Evolutionary conservation across 192 early-diverging fungal species (phyloP).

Genomic region (Coemansia aciculifera): DNA sequence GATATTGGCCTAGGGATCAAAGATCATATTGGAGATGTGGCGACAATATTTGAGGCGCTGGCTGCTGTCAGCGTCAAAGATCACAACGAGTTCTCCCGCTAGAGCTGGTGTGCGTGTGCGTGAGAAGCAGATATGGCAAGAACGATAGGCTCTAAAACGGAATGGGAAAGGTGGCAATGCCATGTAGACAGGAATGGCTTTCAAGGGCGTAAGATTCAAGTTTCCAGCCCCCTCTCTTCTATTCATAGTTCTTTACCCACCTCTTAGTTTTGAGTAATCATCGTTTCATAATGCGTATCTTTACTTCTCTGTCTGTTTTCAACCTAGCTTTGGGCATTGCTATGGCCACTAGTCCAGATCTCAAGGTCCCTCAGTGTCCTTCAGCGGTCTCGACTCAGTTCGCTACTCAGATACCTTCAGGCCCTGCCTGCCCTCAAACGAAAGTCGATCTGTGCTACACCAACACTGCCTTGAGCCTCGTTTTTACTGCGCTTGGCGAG

Average conservation of each 20-base stretch:
- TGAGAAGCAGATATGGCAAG: background rate
- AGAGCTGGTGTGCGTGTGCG: background rate
- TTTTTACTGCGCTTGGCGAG: constrained; percentile 41
- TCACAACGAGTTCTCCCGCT: background rate
- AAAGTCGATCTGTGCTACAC: constrained; percentile 51
- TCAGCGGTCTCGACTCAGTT: constrained; percentile 24
- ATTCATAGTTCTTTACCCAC: background rate
- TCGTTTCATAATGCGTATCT: background rate
- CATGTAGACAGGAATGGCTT: background rate
- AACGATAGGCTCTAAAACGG: background rate
- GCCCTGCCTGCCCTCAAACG: constrained; percentile 35
- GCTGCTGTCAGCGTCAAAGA: background rate
- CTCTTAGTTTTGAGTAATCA: background rate
- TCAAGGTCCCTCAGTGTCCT: constrained; percentile 44
- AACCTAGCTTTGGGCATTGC: constrained; percentile 5
- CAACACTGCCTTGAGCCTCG: constrained; percentile 27
- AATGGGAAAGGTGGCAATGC: background rate
- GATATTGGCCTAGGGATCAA: background rate
- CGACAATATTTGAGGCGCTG: background rate
- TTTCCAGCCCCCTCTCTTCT: background rate
- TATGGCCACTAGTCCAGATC: constrained; percentile 2
- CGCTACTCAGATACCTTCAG: constrained; percentile 28
- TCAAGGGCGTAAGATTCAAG: background rate
- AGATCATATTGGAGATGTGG: background rate
- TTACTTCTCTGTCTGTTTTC: background rate